Conservation (phyloP, 1,139 yeast genomes). For the Magnusiomyces suaveolens region DNA sequence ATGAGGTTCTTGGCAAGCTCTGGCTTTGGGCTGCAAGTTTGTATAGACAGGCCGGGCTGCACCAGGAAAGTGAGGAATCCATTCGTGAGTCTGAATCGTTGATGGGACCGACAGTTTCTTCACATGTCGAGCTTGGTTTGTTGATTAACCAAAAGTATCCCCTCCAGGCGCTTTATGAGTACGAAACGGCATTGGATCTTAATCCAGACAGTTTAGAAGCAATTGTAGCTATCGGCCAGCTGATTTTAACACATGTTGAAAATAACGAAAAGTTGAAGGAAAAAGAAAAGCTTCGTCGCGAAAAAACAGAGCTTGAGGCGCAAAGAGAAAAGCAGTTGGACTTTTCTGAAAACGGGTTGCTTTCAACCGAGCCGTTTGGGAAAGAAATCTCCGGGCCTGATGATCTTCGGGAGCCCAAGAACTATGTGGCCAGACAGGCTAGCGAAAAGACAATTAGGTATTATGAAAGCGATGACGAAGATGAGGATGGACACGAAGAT, state of each 20-base stretch:
- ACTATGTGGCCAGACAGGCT: slow-evolving; percentile 5
- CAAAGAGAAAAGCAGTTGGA: slow-evolving; percentile 4
- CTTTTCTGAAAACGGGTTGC: neutral
- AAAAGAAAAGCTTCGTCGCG: slow-evolving; percentile 17
- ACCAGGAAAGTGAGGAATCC: slow-evolving; percentile 61
- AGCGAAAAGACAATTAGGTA: neutral
- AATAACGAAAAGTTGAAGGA: slow-evolving; percentile 2
- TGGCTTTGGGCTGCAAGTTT: slow-evolving; percentile 72
- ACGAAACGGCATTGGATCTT: slow-evolving; percentile 55
- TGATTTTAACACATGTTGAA: slow-evolving; percentile 39
- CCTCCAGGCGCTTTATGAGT: slow-evolving; percentile 50
- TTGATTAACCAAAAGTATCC: slow-evolving; percentile 33
- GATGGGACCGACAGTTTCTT: slow-evolving; percentile 43
- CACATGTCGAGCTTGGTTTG: slow-evolving; percentile 48
- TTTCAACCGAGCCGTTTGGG: slow-evolving; percentile 7
- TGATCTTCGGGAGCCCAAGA: neutral
- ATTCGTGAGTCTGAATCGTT: slow-evolving; percentile 59
- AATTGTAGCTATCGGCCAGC: slow-evolving; percentile 54
- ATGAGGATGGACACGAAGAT: neutral
- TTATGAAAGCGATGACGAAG: slow-evolving; percentile 6
- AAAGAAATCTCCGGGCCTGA: neutral
- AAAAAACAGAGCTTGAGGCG: slow-evolving; percentile 13
- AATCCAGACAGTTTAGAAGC: slow-evolving; percentile 47
- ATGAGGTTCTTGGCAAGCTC: slow-evolving; percentile 39
- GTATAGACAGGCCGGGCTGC: slow-evolving; percentile 48